A percentile compares a stretch with the other conserved stretches of the same genome.
These are phyloP conservation scores for Fusarium oligoseptatum DNA, from an alignment of 2,329 filamentous ascomycete genomes.

Conservation along the genomic window DNA sequence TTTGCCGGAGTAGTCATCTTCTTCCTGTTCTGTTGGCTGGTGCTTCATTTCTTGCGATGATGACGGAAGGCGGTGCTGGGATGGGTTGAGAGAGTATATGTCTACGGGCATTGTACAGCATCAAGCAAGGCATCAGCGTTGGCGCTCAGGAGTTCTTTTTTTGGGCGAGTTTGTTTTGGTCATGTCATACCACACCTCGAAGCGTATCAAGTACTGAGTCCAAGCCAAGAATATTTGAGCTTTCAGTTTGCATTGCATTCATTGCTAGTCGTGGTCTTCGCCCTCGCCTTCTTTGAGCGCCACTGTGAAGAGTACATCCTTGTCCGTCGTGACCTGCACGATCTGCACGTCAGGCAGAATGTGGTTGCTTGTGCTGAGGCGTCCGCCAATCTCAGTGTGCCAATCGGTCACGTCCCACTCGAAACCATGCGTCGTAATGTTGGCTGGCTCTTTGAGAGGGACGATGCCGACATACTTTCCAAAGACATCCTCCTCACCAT, in stretches of 20 bases:
- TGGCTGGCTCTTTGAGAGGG: constrained; percentile 81
- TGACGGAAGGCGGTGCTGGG: not conserved
- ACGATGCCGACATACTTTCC: constrained; percentile 88
- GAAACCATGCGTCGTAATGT: constrained; percentile 84
- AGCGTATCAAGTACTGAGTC: constrained; percentile 11
- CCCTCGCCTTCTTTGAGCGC: constrained; percentile 63
- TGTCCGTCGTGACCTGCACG: constrained; percentile 73
- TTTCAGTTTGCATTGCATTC: not conserved
- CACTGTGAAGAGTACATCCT: constrained; percentile 80
- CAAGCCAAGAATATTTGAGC: constrained; percentile 13
- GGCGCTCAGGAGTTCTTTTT: constrained; percentile 46
- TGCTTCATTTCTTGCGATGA: constrained; percentile 82
- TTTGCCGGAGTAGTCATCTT: constrained; percentile 88
- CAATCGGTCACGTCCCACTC: constrained; percentile 93
- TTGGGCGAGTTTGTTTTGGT: constrained; percentile 26
- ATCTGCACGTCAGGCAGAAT: constrained; percentile 70
- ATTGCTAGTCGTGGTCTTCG: constrained; percentile 50
- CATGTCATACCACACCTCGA: constrained; percentile 27
- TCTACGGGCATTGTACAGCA: constrained; percentile 32
- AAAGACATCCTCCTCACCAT: constrained; percentile 66
- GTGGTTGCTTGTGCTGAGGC: constrained; percentile 85
- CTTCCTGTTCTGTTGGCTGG: constrained; percentile 91
- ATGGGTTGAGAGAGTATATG: constrained; percentile 2
- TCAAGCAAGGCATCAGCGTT: constrained; percentile 43
- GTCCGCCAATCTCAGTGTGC: constrained; percentile 80